phyloP scores from a whole-genome alignment of 108 stramenopile genomes.

The Ochromonas danica region DNA sequence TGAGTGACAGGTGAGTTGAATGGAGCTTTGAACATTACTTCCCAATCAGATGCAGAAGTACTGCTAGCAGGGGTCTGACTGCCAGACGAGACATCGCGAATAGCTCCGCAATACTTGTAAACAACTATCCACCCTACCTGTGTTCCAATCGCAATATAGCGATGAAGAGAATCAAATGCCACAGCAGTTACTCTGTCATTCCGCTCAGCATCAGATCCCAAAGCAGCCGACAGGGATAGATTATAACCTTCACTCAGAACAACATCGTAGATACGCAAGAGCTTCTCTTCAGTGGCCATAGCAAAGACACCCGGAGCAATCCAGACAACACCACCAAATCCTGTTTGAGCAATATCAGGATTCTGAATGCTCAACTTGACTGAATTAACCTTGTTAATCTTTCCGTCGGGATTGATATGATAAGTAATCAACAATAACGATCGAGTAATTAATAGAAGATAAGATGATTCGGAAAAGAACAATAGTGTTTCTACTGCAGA shows the following conservation, averaged over 20 bases:
- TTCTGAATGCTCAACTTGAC: conserved; percentile 55
- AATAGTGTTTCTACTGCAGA: conserved; percentile 46
- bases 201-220: conserved; percentile 36
- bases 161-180: conserved; percentile 50
- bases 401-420: conserved; percentile 51
- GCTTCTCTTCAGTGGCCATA: conserved; percentile 51
- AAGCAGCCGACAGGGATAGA: conserved; percentile 36
- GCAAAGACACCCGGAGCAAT: conserved; percentile 61
- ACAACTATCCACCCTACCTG: conserved; percentile 50
- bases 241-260: conserved; percentile 51
- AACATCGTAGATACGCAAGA: conserved; percentile 60
- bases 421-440: conserved; percentile 47
- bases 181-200: conserved; percentile 49
- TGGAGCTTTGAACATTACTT: background rate
- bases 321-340: conserved; percentile 53
- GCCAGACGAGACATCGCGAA: background rate
- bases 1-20: background rate
- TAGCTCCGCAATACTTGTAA: conserved; percentile 47
- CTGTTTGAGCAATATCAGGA: conserved; percentile 32
- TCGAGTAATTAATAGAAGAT: conserved; percentile 54
- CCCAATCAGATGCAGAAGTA: conserved; percentile 4
- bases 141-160: conserved; percentile 61
- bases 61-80: background rate
- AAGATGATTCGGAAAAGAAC: conserved; percentile 45
- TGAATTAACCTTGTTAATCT: conserved; percentile 48